A percentile compares a stretch with the other conserved stretches of the same genome.
Conservation (phyloP, 306 rosid species). For the Begonia fuchsioides region DNA sequence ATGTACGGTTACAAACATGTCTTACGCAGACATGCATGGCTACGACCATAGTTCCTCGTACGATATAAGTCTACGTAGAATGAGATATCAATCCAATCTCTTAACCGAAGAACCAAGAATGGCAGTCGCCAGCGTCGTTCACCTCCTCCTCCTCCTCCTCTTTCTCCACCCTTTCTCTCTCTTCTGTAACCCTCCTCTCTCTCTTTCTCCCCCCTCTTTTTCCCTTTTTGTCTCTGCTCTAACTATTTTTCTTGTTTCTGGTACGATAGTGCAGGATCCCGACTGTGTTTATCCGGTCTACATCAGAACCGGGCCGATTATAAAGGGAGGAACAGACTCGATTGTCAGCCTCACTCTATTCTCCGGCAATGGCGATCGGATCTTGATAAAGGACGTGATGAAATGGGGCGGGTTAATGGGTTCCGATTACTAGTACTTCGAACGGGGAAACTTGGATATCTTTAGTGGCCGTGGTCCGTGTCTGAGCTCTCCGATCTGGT, state of each 20-base stretch:
- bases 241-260: not conserved
- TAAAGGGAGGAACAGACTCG: constrained; percentile 68
- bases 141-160: constrained; percentile 1
- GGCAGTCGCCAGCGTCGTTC: not conserved
- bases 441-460: constrained; percentile 82
- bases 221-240: not conserved
- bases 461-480: constrained; percentile 68
- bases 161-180: constrained; percentile 13
- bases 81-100: no score
- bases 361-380: constrained; percentile 37
- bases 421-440: constrained; percentile 39
- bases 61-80: no score
- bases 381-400: constrained; percentile 28
- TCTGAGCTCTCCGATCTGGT: constrained; percentile 38
- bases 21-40: no score
- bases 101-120: not conserved
- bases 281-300: constrained; percentile 54
- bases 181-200: constrained; percentile 9
- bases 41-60: no score
- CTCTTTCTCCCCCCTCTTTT: not conserved
- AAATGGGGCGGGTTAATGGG: constrained; percentile 81
- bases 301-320: constrained; percentile 41
- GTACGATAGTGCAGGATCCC: constrained; percentile 22
- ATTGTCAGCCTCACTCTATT: constrained; percentile 26
- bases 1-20: no score